Evolutionary conservation across 768 basidiomycete genomes (phyloP).

Genomic region (Hydnomerulius pinastri): DNA sequence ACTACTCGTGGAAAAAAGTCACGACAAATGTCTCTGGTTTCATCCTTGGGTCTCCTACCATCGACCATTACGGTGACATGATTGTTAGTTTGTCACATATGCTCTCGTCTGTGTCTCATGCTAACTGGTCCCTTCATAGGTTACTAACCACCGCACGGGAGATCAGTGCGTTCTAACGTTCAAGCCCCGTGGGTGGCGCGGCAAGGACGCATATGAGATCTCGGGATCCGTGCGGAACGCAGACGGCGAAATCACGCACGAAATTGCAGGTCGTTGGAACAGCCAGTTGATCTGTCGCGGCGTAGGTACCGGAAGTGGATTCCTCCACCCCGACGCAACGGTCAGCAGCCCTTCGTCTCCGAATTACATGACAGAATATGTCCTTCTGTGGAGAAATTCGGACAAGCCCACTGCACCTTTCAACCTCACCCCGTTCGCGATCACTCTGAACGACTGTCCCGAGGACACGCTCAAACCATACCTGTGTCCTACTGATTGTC

Average conservation of each 20-base stretch:
- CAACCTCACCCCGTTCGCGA: conserved; percentile 93
- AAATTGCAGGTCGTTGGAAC: conserved; percentile 95
- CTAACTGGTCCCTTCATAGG: conserved; percentile 36
- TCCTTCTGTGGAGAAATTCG: conserved; percentile 92
- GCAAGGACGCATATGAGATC: conserved; percentile 90
- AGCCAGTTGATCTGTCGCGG: conserved; percentile 88
- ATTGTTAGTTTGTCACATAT: conserved; percentile 54
- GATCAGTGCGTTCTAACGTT: conserved; percentile 90
- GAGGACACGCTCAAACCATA: conserved; percentile 65
- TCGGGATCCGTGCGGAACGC: conserved; percentile 78
- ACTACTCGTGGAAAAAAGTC: conserved; percentile 96
- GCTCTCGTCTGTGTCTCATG: background rate
- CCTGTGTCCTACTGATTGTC: conserved; percentile 88
- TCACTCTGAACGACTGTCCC: conserved; percentile 90
- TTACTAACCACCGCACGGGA: conserved; percentile 88
- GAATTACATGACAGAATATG: conserved; percentile 61
- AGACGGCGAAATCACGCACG: conserved; percentile 67
- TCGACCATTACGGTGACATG: conserved; percentile 96
- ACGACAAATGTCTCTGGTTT: conserved; percentile 91
- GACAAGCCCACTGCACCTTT: conserved; percentile 83
- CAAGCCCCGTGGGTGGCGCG: conserved; percentile 95
- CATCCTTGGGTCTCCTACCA: conserved; percentile 84
- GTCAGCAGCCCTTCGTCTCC: conserved; percentile 48
- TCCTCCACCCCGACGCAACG: conserved; percentile 71
- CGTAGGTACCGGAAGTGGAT: conserved; percentile 58